Conservation (phyloP, 2,329 filamentous ascomycete species). For the Alternaria dauci region DNA sequence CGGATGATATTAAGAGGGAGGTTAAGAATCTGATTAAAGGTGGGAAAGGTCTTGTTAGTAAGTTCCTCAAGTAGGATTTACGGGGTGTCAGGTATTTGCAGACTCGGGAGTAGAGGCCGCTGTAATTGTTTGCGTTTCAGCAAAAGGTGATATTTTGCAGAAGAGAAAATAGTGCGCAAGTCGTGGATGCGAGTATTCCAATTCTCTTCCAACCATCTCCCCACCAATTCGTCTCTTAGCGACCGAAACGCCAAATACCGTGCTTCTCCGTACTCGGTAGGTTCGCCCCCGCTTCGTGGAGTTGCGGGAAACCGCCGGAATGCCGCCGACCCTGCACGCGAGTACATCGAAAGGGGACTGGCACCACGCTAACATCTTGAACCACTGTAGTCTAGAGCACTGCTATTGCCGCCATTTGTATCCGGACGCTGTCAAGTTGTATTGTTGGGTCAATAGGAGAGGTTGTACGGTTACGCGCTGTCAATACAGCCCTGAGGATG, state of each 20-base stretch:
- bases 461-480: neutral
- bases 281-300: neutral
- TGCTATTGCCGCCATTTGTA: no score
- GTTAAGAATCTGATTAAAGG: constrained; percentile 33
- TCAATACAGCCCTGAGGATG: neutral
- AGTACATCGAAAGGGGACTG: neutral
- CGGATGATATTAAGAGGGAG: constrained; percentile 26
- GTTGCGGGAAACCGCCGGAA: no score
- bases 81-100: neutral
- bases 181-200: neutral
- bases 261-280: neutral
- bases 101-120: neutral
- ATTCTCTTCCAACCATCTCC: neutral
- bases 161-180: neutral
- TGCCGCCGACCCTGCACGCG: neutral
- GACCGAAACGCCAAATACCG: neutral
- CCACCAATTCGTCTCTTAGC: neutral
- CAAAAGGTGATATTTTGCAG: neutral
- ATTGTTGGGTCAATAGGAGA: neutral
- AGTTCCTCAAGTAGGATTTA: constrained; percentile 36
- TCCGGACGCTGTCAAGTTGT: neutral
- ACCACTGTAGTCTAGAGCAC: neutral
- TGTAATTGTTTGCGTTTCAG: neutral
- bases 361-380: neutral
- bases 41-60: constrained; percentile 36